Evolutionary conservation across 2,329 filamentous ascomycete genomes (phyloP), one percentile per base, ranked within the genome.

Genomic region (Ciborinia camelliae): DNA sequence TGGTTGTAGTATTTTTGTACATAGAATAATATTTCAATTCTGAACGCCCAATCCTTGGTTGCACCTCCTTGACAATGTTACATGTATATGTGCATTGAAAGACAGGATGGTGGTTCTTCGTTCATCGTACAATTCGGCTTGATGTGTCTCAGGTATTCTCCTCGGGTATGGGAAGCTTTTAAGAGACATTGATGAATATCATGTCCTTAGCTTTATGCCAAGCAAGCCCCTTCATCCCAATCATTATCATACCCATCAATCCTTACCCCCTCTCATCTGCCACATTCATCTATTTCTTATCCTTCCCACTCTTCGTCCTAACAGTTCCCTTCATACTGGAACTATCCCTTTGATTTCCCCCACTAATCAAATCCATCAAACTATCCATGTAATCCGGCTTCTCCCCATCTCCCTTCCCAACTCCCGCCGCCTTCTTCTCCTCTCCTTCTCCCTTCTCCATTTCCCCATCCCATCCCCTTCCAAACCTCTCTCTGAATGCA

Each of bases 381-480:
- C 81, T 84, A 67, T 84, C 82, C 61, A 58, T 58, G 12, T 12
- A 9, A 35, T 83, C 81, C 62, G 67, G 68, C 45, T 67, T 65
- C 23, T 73, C 71, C 39, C 60, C 71, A 41, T 70, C 68, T 47
- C 66, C 71, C 28, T 66, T 70, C 68, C 23, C 71, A 69, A 82
- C 80, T 59, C 79, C 77, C 55, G 69, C 71, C 37, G 68, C 69
- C 39, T 65, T 71, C 60, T 75, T 74, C 62, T 76, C 74, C 14
- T 71, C 75, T 35, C 73, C 76, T 45, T 70, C 69, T 5, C 28
- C 55, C 39, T 35, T 26, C 12, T 76, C 79, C 30, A 85, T 81
- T 79, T 99, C 95, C 82, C 91, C 81, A 79, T 99, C 95, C 82
- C 91, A 99, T 14, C 86, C 87, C 66, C 89, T 82, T 32, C 95